Base-by-base conservation (phyloP, 352 stramenopile species). In the Blastocystis sp. region DNA sequence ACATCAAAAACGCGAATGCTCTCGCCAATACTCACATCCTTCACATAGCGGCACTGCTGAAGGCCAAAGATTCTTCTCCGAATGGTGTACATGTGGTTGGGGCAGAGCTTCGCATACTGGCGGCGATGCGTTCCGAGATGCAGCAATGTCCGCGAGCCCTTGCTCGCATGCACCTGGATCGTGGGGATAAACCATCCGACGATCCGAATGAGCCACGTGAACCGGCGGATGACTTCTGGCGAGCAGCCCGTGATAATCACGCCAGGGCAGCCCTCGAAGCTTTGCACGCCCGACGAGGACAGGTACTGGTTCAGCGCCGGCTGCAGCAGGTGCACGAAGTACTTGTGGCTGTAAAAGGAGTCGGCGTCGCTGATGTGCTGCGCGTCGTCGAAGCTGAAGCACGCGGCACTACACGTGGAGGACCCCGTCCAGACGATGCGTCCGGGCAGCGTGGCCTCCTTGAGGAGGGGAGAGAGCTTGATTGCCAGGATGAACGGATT, bases 321-420 rank as follows among this genome's bases (percentile, higher is more conserved):
- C 38, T 88, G 78, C 28, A 88, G 62, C 34, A 88, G 78, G 34
- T 88, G 78, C 17, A 88, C 67, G 48, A 88, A 79, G 65, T 88
- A 88, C 34, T 88, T 88, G 14, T 76, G 45, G 34, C n/a, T 65
- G 38, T 79, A 88, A 41, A 88, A 88, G 19, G 60, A 64, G 11
- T 88, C 61, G n/a, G 11, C 53, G 38, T 34, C n/a, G 28, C 23
- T 52, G 28, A 88, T 43, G 60, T 88, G 60, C 67, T 88, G 78
- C 2, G 62, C 61, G 48, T 88, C 78, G 21, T 76, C 41, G 43
- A 76, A 88, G 45, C 67, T 79, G 67, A 88, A 88, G 17, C 34
- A 38, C 2, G 52, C 52, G 9, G 23, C 14, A 53, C 48, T 84
- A 56, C 48, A 79, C 2, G 67, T 79, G 2, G 78, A 78, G 10